Percentiles rank a stretch among this genome's conserved stretches.
Evolutionary conservation across 2,329 filamentous ascomycete species (phyloP).

Genomic region (Ophiostoma perfectum): DNA sequence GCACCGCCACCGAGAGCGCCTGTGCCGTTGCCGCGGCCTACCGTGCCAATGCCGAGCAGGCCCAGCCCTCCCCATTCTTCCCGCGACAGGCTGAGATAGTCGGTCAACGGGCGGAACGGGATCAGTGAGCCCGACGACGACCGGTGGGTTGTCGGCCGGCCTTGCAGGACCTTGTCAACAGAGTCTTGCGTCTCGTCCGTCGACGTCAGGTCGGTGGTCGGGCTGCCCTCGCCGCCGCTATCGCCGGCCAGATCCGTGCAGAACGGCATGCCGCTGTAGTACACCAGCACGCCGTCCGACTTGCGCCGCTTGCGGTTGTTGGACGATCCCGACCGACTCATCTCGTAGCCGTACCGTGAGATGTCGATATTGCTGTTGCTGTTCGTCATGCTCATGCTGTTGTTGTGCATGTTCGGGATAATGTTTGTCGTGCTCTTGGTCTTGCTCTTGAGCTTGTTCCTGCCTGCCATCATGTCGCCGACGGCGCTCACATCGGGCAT

Average conservation of each 20-base stretch:
- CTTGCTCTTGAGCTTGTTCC: slow-evolving; percentile 36
- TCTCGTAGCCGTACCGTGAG: slow-evolving; percentile 27
- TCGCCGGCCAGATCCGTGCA: slow-evolving; percentile 75
- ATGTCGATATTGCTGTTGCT: background rate
- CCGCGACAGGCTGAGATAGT: slow-evolving; percentile 29
- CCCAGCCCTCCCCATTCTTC: slow-evolving; percentile 21
- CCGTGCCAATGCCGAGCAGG: slow-evolving; percentile 17
- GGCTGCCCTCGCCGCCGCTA: slow-evolving; percentile 39
- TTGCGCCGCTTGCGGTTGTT: slow-evolving; percentile 48
- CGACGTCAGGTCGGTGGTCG: slow-evolving; percentile 46
- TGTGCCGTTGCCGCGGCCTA: slow-evolving; percentile 26
- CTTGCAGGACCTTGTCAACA: slow-evolving; percentile 20
- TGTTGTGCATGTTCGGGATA: slow-evolving; percentile 33
- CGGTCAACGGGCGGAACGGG: slow-evolving; percentile 46
- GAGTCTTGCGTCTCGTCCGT: slow-evolving; percentile 37
- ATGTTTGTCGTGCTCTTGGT: slow-evolving; percentile 26
- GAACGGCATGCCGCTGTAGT: slow-evolving; percentile 74
- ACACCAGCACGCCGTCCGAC: slow-evolving; percentile 71
- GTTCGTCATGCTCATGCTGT: slow-evolving; percentile 36
- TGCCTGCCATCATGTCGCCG: background rate
- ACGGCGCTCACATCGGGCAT: slow-evolving; percentile 42
- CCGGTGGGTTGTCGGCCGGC: slow-evolving; percentile 34
- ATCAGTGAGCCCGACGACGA: slow-evolving; percentile 49
- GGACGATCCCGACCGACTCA: slow-evolving; percentile 45
- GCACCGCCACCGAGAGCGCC: slow-evolving; percentile 20